A percentile compares a stretch with the other conserved stretches of the same genome.
Evolutionary conservation across 257 asterid genomes (phyloP).

Genomic region (Cruciata laevipes): DNA sequence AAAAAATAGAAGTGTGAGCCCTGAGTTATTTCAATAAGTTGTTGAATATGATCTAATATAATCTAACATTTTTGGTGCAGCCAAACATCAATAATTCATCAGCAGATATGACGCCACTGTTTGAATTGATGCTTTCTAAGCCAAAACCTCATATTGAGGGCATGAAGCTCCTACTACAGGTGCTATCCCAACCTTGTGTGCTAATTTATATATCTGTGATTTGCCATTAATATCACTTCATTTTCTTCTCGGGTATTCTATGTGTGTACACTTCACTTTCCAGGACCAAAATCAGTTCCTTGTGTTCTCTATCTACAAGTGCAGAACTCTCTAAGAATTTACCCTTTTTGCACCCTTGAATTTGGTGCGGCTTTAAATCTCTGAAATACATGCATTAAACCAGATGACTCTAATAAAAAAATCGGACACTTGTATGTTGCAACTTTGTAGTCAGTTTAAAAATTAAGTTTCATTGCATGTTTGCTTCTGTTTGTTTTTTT

Average conservation of each 20-base stretch:
- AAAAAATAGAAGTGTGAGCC: not conserved
- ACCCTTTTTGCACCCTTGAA: not conserved
- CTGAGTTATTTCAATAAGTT: not conserved
- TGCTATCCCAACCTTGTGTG: not conserved
- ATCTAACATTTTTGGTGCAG: constrained; percentile 5
- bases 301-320: not conserved
- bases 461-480: not conserved
- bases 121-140: constrained; percentile 2
- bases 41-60: not conserved
- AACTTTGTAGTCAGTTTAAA: not conserved
- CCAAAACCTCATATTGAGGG: constrained; percentile 6
- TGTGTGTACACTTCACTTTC: not conserved
- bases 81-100: not conserved
- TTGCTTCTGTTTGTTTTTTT: not conserved
- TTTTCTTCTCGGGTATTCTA: not conserved
- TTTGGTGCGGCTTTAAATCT: no score
- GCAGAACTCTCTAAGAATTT: not conserved
- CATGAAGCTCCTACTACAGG: constrained; percentile 18
- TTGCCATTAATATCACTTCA: not conserved
- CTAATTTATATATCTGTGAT: not conserved
- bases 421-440: not conserved
- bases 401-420: not conserved
- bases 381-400: no score
- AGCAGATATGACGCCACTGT: not conserved
- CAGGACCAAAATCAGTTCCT: not conserved